Evolutionary conservation across 257 asterid genomes (phyloP).

Genomic region (Nicotiana tabacum): DNA sequence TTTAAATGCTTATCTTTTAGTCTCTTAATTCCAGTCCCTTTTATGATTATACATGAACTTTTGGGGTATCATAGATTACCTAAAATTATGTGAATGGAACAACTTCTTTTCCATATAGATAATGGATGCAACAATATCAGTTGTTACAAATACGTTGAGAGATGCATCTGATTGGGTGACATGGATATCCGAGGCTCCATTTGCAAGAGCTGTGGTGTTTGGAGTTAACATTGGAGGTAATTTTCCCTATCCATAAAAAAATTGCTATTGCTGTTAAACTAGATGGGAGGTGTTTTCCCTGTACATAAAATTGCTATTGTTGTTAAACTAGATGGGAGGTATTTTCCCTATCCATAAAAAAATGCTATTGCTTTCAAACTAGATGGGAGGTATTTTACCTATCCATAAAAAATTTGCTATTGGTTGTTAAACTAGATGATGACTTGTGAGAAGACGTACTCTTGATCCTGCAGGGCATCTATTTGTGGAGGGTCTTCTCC

Average conservation of each 20-base stretch:
- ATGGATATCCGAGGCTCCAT: slow-evolving; percentile 60
- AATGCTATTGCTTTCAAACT: neutral
- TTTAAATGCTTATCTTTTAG: no score
- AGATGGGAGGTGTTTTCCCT: neutral
- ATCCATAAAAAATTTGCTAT: neutral
- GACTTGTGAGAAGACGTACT: neutral
- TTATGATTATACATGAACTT: no score
- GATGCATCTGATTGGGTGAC: slow-evolving; percentile 68
- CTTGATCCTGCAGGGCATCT: slow-evolving; percentile 68
- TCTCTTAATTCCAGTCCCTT: no score
- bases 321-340: no score
- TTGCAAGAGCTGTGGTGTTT: slow-evolving; percentile 74
- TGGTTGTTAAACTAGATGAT: neutral
- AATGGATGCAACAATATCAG: slow-evolving; percentile 40
- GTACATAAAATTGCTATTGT: no score
- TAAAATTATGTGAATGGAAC: neutral
- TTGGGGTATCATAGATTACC: neutral
- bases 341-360: no score
- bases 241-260: neutral
- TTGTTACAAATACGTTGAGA: slow-evolving; percentile 43
- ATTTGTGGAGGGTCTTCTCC: slow-evolving; percentile 83
- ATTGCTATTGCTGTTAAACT: neutral
- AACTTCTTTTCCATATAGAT: neutral
- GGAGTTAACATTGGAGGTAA: slow-evolving; percentile 91
- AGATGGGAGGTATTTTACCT: neutral